Percentiles rank a stretch among this genome's conserved stretches.
phyloP scores from a whole-genome alignment of 2,329 filamentous ascomycete genomes.

The Diaporthe longicolla region DNA sequence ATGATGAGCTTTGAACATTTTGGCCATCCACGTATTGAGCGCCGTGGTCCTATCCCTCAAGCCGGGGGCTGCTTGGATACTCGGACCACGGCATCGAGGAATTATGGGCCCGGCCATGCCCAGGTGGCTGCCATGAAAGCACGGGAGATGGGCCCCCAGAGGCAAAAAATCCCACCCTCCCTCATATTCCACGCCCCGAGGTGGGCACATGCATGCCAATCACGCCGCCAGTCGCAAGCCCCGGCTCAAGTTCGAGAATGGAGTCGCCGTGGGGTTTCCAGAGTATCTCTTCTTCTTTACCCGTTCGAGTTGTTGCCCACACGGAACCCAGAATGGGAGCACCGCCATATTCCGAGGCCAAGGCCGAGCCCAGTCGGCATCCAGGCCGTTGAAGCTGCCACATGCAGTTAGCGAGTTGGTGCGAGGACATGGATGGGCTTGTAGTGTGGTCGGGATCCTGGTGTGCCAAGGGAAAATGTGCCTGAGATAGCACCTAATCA shows the following conservation, averaged over 20 bases:
- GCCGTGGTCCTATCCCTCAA: not conserved
- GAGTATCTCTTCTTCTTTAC: slow-evolving; percentile 1
- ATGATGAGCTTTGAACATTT: not conserved
- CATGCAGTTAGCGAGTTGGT: slow-evolving; percentile 34
- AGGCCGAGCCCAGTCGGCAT: slow-evolving; percentile 12
- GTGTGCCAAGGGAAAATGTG: slow-evolving; percentile 19
- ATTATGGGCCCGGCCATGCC: slow-evolving; percentile 26
- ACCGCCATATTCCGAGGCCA: not conserved
- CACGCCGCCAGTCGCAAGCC: not conserved
- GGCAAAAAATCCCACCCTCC: not conserved
- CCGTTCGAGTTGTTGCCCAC: not conserved
- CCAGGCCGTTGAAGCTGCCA: slow-evolving; percentile 24
- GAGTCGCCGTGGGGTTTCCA: not conserved
- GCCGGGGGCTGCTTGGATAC: slow-evolving; percentile 39
- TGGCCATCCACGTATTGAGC: not conserved
- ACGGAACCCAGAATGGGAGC: not conserved
- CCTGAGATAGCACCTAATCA: slow-evolving; percentile 55
- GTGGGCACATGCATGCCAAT: not conserved
- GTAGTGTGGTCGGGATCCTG: slow-evolving; percentile 15
- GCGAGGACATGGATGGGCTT: slow-evolving; percentile 8
- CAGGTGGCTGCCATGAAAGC: slow-evolving; percentile 14
- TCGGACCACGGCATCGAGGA: slow-evolving; percentile 6
- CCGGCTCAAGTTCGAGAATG: not conserved
- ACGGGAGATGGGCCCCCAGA: not conserved
- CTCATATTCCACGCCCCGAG: not conserved